Evolutionary conservation across 257 asterid genomes (phyloP).

Genomic region (Nicotiana attenuata): DNA sequence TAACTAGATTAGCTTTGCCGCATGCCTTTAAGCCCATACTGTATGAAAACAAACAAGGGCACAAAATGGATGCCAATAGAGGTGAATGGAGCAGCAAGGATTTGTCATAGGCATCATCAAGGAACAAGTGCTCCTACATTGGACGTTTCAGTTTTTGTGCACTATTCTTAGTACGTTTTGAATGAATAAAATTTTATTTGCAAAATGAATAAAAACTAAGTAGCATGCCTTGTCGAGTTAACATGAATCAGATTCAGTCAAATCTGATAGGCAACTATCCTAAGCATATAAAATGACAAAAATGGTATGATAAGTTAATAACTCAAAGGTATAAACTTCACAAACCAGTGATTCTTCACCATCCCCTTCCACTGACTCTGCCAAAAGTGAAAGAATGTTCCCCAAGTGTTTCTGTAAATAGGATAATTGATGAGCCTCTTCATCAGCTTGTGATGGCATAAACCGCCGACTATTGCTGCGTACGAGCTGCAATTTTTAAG

Average conservation of each 20-base stretch:
- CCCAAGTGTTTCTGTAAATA: conserved; percentile 87
- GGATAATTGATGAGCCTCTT: conserved; percentile 94
- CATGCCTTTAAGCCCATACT: neutral
- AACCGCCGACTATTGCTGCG: conserved; percentile 90
- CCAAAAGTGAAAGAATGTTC: conserved; percentile 84
- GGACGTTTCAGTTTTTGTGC: neutral
- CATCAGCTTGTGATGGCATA: conserved; percentile 92
- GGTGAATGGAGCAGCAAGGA: neutral
- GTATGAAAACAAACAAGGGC: neutral
- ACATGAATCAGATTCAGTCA: neutral
- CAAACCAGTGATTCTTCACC: conserved; percentile 81
- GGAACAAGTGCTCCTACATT: neutral
- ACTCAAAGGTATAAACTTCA: neutral
- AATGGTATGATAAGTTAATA: neutral
- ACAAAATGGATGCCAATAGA: neutral
- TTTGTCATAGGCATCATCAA: neutral
- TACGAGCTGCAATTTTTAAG: conserved; percentile 58
- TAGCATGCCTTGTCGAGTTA: neutral
- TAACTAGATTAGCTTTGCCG: neutral
- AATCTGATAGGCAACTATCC: neutral
- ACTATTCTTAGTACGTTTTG: neutral
- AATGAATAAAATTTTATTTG: neutral
- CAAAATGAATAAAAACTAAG: neutral
- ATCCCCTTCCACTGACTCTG: conserved; percentile 69
- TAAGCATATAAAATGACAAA: neutral